Evolutionary conservation across 305 asterid genomes (phyloP).

Genomic region (Fraxinus nigra): DNA sequence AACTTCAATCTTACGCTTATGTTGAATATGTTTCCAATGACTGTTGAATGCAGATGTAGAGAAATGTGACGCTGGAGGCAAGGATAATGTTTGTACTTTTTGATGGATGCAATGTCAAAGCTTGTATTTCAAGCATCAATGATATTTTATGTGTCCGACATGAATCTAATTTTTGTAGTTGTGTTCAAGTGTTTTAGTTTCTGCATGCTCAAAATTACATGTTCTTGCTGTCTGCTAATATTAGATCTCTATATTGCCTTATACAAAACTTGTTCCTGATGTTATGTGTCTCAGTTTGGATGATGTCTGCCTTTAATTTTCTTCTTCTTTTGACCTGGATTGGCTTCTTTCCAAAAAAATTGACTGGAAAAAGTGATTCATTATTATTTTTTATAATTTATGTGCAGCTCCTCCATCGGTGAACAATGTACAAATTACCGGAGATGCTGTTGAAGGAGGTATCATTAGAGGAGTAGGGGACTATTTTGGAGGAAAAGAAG

Average conservation of each 20-base stretch:
- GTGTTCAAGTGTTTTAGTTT: background rate
- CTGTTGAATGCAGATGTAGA: background rate
- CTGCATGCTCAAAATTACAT: background rate
- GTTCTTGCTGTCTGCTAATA: background rate
- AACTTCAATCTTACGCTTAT: conserved; percentile 4
- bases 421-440: conserved; percentile 63
- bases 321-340: conserved; percentile 2
- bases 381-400: conserved; percentile 23
- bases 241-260: background rate
- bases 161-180: conserved; percentile 3
- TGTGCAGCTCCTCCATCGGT: conserved; percentile 98
- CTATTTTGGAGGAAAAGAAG: conserved; percentile 99
- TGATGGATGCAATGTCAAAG: background rate
- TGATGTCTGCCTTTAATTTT: conserved; percentile 1
- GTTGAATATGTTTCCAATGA: conserved; percentile 8
- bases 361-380: background rate
- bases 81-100: conserved; percentile 2
- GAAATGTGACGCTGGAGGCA: background rate
- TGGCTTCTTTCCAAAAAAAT: background rate
- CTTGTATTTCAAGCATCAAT: background rate
- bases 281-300: background rate
- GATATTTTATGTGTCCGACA: background rate
- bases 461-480: conserved; percentile 68
- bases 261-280: background rate
- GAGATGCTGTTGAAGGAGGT: conserved; percentile 84